Conservation (phyloP, 2,329 filamentous ascomycete genomes). For the Leptosphaerulina australis region DNA sequence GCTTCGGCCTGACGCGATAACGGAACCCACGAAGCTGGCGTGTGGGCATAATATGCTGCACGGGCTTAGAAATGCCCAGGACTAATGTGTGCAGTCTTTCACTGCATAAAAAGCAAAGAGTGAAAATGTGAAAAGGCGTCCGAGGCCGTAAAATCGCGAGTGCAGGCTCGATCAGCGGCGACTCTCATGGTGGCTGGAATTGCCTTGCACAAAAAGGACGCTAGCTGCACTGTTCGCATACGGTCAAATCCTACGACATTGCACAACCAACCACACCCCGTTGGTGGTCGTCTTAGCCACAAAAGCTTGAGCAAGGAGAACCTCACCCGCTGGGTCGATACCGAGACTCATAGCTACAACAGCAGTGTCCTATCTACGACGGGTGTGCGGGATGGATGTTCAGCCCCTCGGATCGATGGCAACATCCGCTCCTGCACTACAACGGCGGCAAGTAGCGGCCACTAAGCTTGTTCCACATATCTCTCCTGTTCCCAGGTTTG, state of each 20-base stretch:
- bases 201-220: conserved; percentile 22
- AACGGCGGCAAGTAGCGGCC: too few relatives aligned
- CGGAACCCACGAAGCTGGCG: conserved; percentile 1
- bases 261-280: conserved; percentile 34
- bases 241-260: conserved; percentile 45
- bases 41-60: background rate
- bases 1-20: background rate
- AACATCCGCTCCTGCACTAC: too few relatives aligned
- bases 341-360: background rate
- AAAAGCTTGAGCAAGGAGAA: conserved; percentile 17
- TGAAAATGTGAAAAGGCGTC: conserved; percentile 1
- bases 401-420: too few relatives aligned
- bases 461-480: too few relatives aligned
- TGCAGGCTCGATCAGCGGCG: conserved; percentile 9
- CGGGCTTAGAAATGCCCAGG: background rate
- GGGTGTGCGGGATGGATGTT: too few relatives aligned
- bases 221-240: conserved; percentile 26
- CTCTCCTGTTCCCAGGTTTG: too few relatives aligned
- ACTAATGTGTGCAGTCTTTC: conserved; percentile 10
- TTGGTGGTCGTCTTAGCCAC: conserved; percentile 38
- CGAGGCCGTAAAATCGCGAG: background rate
- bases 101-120: conserved; percentile 6
- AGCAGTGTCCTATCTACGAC: too few relatives aligned
- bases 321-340: background rate
- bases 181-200: conserved; percentile 38